Evolutionary conservation across 495 filamentous ascomycete species (phyloP).

Genomic region (Trichoderma parareesei): DNA sequence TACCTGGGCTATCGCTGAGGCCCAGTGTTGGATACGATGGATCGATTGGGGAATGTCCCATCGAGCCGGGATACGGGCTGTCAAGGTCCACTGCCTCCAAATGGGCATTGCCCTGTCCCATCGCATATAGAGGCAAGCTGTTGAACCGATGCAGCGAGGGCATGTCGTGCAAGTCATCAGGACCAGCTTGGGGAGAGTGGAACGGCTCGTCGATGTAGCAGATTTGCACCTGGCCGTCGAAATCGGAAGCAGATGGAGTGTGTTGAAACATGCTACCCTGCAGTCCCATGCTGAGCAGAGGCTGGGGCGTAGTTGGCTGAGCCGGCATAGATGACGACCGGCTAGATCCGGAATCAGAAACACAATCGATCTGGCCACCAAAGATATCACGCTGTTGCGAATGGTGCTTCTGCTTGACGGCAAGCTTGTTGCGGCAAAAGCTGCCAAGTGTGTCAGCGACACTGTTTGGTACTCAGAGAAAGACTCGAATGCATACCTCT

Average conservation of each 20-base stretch:
- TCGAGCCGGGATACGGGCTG: too few relatives aligned
- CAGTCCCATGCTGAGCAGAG: constrained; percentile 20
- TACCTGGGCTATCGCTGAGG: too few relatives aligned
- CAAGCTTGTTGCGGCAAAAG: constrained; percentile 81
- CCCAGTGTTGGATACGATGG: too few relatives aligned
- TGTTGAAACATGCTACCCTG: neutral
- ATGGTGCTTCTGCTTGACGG: constrained; percentile 72
- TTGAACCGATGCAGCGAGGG: too few relatives aligned
- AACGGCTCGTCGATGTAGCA: constrained; percentile 32
- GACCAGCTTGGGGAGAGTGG: constrained; percentile 31
- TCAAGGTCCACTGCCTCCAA: too few relatives aligned
- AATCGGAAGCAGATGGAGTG: neutral
- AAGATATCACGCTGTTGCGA: constrained; percentile 47
- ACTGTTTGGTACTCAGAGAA: neutral
- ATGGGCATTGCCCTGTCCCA: too few relatives aligned
- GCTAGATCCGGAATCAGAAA: constrained; percentile 47
- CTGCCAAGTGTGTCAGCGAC: constrained; percentile 33
- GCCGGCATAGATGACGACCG: constrained; percentile 43
- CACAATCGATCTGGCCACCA: constrained; percentile 30
- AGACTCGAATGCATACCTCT: constrained; percentile 50
- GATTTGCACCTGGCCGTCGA: constrained; percentile 29
- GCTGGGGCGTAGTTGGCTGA: constrained; percentile 30
- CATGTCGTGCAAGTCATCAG: too few relatives aligned
- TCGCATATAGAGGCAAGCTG: too few relatives aligned
- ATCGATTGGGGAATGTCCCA: too few relatives aligned